phyloP scores from a whole-genome alignment of 164 flowering plant genomes.

The Amborella trichopoda region DNA sequence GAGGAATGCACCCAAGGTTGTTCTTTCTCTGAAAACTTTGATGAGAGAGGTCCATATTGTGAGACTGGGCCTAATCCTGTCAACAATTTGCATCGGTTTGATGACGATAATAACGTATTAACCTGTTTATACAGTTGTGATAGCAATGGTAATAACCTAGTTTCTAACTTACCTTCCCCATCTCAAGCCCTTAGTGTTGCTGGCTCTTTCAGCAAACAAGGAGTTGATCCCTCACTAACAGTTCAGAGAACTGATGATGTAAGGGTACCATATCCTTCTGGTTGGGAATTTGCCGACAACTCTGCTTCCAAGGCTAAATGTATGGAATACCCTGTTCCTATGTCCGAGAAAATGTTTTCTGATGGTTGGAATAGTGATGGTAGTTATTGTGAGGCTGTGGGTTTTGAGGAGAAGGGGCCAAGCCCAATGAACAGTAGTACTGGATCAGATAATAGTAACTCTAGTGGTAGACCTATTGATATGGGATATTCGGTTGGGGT shows the following conservation, averaged over 20 bases:
- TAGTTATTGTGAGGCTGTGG: background rate
- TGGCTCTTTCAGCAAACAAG: background rate
- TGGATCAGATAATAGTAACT: constrained; percentile 7
- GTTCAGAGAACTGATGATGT: background rate
- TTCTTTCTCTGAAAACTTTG: constrained; percentile 15
- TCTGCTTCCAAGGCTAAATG: constrained; percentile 8
- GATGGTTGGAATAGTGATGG: constrained; percentile 14
- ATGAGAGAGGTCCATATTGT: constrained; percentile 9
- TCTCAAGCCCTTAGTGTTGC: constrained; percentile 7
- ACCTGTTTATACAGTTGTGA: constrained; percentile 4
- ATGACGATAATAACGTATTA: background rate
- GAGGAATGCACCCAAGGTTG: constrained; percentile 14
- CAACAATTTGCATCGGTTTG: constrained; percentile 9
- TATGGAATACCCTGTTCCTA: constrained; percentile 7
- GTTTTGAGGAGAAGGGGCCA: constrained; percentile 4
- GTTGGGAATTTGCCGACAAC: constrained; percentile 7
- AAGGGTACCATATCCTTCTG: background rate
- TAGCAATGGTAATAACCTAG: constrained; percentile 10
- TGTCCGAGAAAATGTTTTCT: constrained; percentile 14
- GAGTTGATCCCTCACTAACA: background rate
- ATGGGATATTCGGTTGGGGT: constrained; percentile 3
- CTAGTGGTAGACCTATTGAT: background rate
- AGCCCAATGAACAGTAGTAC: background rate
- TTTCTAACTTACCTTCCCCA: constrained; percentile 9
- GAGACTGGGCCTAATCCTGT: constrained; percentile 9